phyloP scores from a whole-genome alignment of 352 stramenopile genomes.

The Pythium biforme region DNA sequence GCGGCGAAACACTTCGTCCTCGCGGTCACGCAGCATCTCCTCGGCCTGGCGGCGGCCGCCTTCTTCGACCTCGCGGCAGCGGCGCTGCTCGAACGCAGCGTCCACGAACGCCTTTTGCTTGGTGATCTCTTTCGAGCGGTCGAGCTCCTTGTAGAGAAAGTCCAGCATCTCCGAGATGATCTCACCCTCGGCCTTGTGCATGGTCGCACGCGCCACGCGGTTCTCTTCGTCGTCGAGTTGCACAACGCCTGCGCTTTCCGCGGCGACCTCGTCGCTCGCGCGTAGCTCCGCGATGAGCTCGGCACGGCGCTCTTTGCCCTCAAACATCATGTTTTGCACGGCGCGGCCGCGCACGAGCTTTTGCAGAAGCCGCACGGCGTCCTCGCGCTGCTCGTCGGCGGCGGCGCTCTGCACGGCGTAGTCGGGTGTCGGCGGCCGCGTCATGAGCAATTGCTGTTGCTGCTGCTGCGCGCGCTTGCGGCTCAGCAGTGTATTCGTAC shows the following conservation, averaged over 20 bases:
- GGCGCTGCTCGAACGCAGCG: conserved; percentile 61
- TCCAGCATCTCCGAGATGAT: conserved; percentile 88
- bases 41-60: conserved; percentile 85
- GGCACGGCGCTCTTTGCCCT: conserved; percentile 83
- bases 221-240: conserved; percentile 39
- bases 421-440: conserved; percentile 77
- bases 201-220: conserved; percentile 43
- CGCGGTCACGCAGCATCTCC: conserved; percentile 71
- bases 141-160: conserved; percentile 89
- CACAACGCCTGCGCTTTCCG: not conserved
- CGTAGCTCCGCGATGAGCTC: conserved; percentile 90
- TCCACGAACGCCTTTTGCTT: conserved; percentile 74
- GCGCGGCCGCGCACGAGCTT: conserved; percentile 86
- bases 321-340: conserved; percentile 94
- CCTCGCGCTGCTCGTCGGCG: conserved; percentile 50
- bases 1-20: conserved; percentile 80
- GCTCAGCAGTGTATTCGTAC: conserved; percentile 7
- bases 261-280: conserved; percentile 54
- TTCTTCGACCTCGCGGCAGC: conserved; percentile 81
- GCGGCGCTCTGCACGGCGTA: conserved; percentile 42
- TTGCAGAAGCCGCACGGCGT: conserved; percentile 84
- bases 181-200: conserved; percentile 81
- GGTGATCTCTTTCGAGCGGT: conserved; percentile 72
- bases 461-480: conserved; percentile 35
- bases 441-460: conserved; percentile 48